phyloP scores from a whole-genome alignment of 176 grass and related monocot species.

The Zoysia pacifica region DNA sequence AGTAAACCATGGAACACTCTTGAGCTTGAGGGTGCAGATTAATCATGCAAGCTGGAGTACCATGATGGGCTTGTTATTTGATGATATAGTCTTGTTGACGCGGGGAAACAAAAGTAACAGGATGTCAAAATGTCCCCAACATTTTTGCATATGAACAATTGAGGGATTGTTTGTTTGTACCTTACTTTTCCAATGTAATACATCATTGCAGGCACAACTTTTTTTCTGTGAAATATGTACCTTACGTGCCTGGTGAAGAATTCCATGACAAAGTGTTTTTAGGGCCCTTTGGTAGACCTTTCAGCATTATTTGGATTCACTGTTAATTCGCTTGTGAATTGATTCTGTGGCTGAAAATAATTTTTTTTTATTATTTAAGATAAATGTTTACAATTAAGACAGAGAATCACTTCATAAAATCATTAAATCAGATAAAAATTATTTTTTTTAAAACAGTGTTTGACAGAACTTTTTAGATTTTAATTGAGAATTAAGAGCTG shows the following conservation, averaged over 20 bases:
- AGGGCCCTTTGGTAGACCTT: background rate
- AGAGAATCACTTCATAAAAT: no score
- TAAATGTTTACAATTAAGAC: no score
- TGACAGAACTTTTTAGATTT: no score
- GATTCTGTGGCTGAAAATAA: no score
- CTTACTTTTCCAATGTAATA: conserved; percentile 15
- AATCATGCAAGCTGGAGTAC: background rate
- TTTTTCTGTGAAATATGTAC: background rate
- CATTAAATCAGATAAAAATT: no score
- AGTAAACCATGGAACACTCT: background rate
- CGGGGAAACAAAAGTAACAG: background rate
- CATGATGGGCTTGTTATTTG: background rate
- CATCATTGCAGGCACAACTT: background rate
- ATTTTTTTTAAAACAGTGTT: no score
- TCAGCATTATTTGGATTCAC: no score
- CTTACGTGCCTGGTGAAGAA: conserved; percentile 1
- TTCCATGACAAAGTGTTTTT: background rate
- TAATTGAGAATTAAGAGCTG: no score
- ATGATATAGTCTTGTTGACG: background rate
- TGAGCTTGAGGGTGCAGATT: background rate
- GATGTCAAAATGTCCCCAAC: background rate
- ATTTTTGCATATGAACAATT: background rate
- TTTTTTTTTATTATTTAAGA: no score
- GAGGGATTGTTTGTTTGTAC: background rate
- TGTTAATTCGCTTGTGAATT: no score